Conservation (phyloP, 106 monocot species). For the Apostasia shenzhenica region DNA sequence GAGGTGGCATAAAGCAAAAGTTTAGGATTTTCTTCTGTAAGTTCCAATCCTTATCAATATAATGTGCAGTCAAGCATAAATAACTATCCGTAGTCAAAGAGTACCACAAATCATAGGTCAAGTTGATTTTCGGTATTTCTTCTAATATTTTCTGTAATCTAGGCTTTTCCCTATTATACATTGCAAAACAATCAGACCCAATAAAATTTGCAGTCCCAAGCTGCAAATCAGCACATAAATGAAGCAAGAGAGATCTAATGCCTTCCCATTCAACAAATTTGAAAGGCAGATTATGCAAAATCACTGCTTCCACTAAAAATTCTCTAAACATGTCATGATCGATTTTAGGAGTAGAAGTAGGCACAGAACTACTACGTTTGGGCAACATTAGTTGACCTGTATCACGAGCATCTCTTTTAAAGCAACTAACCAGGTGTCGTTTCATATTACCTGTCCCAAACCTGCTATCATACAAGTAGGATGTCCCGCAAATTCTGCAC, state of each 20-base stretch:
- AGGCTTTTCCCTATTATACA: slow-evolving; percentile 10
- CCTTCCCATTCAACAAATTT: slow-evolving; percentile 16
- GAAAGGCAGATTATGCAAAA: slow-evolving; percentile 10
- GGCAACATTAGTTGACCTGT: slow-evolving; percentile 1
- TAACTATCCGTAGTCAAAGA: slow-evolving; percentile 10
- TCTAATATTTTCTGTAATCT: slow-evolving; percentile 7
- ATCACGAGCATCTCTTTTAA: slow-evolving; percentile 6
- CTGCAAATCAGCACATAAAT: slow-evolving; percentile 2
- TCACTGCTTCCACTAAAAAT: slow-evolving; percentile 2
- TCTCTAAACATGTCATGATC: slow-evolving; percentile 10
- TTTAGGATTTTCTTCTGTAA: slow-evolving; percentile 10
- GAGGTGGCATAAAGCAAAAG: slow-evolving; percentile 12
- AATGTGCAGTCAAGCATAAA: slow-evolving; percentile 14
- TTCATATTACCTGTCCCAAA: slow-evolving; percentile 14
- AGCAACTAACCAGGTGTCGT: slow-evolving; percentile 8
- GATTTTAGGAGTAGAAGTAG: slow-evolving; percentile 7
- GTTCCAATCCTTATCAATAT: slow-evolving; percentile 13
- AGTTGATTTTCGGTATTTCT: slow-evolving; percentile 8
- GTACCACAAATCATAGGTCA: slow-evolving; percentile 22
- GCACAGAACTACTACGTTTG: slow-evolving; percentile 1
- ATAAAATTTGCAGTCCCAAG: slow-evolving; percentile 2
- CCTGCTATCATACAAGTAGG: slow-evolving; percentile 10
- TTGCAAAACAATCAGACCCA: slow-evolving; percentile 10
- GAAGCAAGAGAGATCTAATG: slow-evolving; percentile 5
- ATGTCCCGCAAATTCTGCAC: slow-evolving; percentile 9